Conservation (phyloP, 2,329 filamentous ascomycete species). For the Hypoxylon sp. region DNA sequence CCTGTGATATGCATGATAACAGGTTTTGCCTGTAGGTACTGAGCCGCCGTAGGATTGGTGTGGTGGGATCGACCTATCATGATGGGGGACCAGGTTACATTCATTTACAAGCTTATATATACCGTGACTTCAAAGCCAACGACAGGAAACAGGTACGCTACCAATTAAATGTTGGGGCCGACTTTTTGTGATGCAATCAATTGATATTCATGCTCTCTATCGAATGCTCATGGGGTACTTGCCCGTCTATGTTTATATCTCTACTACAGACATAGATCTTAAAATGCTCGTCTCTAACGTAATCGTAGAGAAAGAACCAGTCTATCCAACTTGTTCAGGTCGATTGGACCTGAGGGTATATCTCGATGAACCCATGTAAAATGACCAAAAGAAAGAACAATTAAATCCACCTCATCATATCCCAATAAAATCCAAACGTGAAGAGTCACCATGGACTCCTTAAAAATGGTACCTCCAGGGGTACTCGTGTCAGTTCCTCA, state of each 20-base stretch:
- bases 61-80: neutral
- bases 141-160: too few relatives aligned
- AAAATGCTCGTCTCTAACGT: slow-evolving; percentile 20
- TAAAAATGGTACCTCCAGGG: slow-evolving; percentile 4
- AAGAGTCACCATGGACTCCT: slow-evolving; percentile 8
- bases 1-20: slow-evolving; percentile 1
- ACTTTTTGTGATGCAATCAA: slow-evolving; percentile 7
- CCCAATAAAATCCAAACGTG: slow-evolving; percentile 10
- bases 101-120: slow-evolving; percentile 14
- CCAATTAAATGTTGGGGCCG: too few relatives aligned
- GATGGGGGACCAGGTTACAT: slow-evolving; percentile 30
- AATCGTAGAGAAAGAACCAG: slow-evolving; percentile 26
- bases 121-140: neutral
- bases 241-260: slow-evolving; percentile 26
- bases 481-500: slow-evolving; percentile 6
- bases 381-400: slow-evolving; percentile 33
- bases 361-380: slow-evolving; percentile 31
- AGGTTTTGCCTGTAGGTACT: slow-evolving; percentile 14
- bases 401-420: slow-evolving; percentile 21
- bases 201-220: slow-evolving; percentile 33
- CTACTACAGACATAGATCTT: slow-evolving; percentile 13
- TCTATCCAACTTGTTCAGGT: slow-evolving; percentile 36
- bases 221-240: slow-evolving; percentile 28
- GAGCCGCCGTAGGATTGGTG: neutral
- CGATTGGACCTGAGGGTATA: slow-evolving; percentile 35